Evolutionary conservation across 257 asterid species (phyloP), one percentile per base, ranked within the genome.

Genomic region (Salvia hispanica): DNA sequence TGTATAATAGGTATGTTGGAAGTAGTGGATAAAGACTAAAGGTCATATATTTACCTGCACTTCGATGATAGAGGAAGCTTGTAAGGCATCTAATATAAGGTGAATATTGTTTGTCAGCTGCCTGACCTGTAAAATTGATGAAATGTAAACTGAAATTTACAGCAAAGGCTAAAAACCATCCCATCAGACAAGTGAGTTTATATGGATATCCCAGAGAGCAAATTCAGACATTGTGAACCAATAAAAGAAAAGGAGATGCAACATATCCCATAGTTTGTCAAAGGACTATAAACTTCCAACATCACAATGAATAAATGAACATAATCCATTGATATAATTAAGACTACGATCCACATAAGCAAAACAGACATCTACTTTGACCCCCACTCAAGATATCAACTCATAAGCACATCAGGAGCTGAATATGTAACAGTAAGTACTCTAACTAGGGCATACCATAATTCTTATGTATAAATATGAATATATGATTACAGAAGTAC

Each of bases 51-150:
- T 69, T 73, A 87, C 96, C 96, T 87, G 79, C 18, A 87, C 86
- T 84, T 89, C 96, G 64, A 86, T 85, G 36, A 77, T 65, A 66
- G 72, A 75, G 67, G 96, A 89, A 62, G 77, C 71, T 74, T 76
- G 73, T 43, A 89, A 9, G 25, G 83, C 75, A 67, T 83, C 80
- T 76, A 81, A 62, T 64, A 89, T 77, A 6, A 84, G 73, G 40
- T 86, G 92, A 66, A 86, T 64, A 79, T 84, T 78, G 18, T 87
- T 84, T 0, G 96, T 89, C 81, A 89, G 57, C 79, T 72, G 65
- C 66, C 5, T 42, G 15, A 89, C 84, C 96, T 89, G 77, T 70
- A 66, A 46, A 25, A 9, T 62, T 47, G 58, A 55, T 39, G 18
- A 45, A 57, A 56, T 28, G 52, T 9, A 15, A 2, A 15, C 9